Conservation (phyloP, 805 yeast genomes). For the Yamadazyma takamatsuzukensis region DNA sequence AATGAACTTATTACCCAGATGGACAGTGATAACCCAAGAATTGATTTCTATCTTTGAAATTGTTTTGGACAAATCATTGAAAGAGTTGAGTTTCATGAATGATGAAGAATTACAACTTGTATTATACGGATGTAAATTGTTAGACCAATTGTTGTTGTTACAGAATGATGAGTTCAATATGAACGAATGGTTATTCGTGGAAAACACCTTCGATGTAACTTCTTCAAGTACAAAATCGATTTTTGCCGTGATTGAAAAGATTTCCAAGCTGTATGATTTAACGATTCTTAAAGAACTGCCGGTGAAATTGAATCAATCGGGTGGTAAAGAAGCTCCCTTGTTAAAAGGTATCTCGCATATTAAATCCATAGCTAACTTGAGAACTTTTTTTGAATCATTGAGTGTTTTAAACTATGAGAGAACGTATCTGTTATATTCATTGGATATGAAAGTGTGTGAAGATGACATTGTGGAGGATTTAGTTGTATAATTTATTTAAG, state of each 20-base stretch:
- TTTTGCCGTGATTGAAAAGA: slow-evolving; percentile 47
- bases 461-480: slow-evolving; percentile 61
- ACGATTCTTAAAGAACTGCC: slow-evolving; percentile 32
- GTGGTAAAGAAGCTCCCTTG: slow-evolving; percentile 38
- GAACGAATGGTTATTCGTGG: slow-evolving; percentile 82
- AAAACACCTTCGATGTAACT: slow-evolving; percentile 60
- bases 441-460: slow-evolving; percentile 41
- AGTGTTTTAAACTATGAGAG: slow-evolving; percentile 65
- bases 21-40: slow-evolving; percentile 66
- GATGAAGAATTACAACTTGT: slow-evolving; percentile 39
- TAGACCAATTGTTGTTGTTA: slow-evolving; percentile 69
- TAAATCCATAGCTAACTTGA: slow-evolving; percentile 43
- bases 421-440: slow-evolving; percentile 46
- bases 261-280: slow-evolving; percentile 31
- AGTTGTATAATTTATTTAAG: too few relatives aligned
- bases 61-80: slow-evolving; percentile 21
- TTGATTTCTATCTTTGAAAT: slow-evolving; percentile 45
- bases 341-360: slow-evolving; percentile 40
- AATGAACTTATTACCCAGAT: slow-evolving; percentile 60
- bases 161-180: slow-evolving; percentile 74
- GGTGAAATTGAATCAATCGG: slow-evolving; percentile 32
- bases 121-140: slow-evolving; percentile 66
- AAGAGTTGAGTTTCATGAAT: slow-evolving; percentile 24
- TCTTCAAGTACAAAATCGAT: slow-evolving; percentile 23
- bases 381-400: slow-evolving; percentile 62